phyloP scores from a whole-genome alignment of 768 basidiomycete genomes.

The Harrya chromipes region DNA sequence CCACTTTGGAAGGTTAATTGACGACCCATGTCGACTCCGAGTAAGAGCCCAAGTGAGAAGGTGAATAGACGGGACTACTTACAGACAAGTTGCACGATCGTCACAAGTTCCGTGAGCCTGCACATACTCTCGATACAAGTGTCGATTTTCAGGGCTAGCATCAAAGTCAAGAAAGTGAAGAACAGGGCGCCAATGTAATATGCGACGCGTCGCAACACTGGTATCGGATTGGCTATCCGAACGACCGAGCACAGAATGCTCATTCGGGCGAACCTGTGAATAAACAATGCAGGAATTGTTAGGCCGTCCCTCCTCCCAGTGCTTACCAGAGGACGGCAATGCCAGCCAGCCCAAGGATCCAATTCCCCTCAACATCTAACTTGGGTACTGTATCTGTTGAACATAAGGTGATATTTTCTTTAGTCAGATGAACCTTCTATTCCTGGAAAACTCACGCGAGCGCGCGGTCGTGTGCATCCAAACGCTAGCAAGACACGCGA shows the following conservation, averaged over 20 bases:
- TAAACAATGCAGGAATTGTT: not conserved
- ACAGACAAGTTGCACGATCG: constrained; percentile 25
- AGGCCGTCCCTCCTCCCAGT: no score
- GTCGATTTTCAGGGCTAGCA: constrained; percentile 19
- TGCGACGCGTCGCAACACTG: constrained; percentile 8
- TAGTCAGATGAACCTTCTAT: not conserved
- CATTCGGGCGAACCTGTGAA: constrained; percentile 23
- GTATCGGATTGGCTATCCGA: constrained; percentile 17
- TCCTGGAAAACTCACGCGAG: constrained; percentile 8
- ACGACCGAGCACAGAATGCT: constrained; percentile 27
- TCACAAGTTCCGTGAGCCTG: not conserved
- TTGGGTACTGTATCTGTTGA: not conserved
- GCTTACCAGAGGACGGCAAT: constrained; percentile 24
- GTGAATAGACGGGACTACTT: constrained; percentile 2
- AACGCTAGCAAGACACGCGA: constrained; percentile 16
- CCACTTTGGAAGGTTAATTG: constrained; percentile 14
- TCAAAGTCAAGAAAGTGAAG: constrained; percentile 9
- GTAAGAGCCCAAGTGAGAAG: not conserved
- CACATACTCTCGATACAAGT: constrained; percentile 9
- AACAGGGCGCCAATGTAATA: constrained; percentile 19
- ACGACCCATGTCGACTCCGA: no score
- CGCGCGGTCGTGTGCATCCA: constrained; percentile 11
- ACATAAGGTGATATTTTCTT: not conserved
- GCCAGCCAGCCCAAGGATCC: constrained; percentile 20
- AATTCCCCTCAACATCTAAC: not conserved